A percentile compares a stretch with the other conserved stretches of the same genome.
Evolutionary conservation across 345 rosid genomes (phyloP).

Genomic region (Excoecaria agallocha): DNA sequence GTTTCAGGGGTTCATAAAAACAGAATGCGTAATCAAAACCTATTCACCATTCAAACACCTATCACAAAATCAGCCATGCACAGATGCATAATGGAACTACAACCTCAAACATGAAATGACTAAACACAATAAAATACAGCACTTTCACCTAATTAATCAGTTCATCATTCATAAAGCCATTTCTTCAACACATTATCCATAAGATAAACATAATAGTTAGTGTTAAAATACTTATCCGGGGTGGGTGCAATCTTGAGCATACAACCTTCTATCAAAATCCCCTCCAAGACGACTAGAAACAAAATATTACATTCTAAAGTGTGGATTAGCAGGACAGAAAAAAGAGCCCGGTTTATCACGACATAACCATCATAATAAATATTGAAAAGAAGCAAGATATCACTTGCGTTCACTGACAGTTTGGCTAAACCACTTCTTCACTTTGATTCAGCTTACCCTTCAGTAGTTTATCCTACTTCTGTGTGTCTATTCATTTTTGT

Average conservation of each 20-base stretch:
- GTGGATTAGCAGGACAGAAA: conserved; percentile 38
- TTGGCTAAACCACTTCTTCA: conserved; percentile 14
- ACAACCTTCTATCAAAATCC: conserved; percentile 32
- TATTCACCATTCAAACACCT: too few relatives aligned
- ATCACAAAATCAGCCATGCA: background rate
- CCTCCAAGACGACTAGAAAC: conserved; percentile 15
- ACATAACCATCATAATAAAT: conserved; percentile 18
- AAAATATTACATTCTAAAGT: conserved; percentile 24
- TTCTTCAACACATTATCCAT: background rate
- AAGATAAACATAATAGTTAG: conserved; percentile 8
- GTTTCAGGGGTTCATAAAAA: too few relatives aligned
- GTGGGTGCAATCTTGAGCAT: conserved; percentile 16
- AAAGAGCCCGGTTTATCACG: conserved; percentile 30
- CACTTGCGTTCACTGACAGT: conserved; percentile 14
- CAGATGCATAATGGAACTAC: background rate
- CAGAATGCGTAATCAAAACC: background rate
- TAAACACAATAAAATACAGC: too few relatives aligned
- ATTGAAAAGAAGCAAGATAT: conserved; percentile 6
- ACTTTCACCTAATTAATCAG: too few relatives aligned
- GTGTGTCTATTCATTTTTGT: conserved; percentile 15
- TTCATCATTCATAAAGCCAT: conserved; percentile 1
- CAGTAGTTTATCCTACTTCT: conserved; percentile 19
- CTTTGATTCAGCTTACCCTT: conserved; percentile 17
- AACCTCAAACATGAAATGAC: background rate
- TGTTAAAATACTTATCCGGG: conserved; percentile 19